Evolutionary conservation across 208 protist genomes (phyloP), one percentile per base, ranked within the genome.

Genomic region (Trypanosoma lewisi): DNA sequence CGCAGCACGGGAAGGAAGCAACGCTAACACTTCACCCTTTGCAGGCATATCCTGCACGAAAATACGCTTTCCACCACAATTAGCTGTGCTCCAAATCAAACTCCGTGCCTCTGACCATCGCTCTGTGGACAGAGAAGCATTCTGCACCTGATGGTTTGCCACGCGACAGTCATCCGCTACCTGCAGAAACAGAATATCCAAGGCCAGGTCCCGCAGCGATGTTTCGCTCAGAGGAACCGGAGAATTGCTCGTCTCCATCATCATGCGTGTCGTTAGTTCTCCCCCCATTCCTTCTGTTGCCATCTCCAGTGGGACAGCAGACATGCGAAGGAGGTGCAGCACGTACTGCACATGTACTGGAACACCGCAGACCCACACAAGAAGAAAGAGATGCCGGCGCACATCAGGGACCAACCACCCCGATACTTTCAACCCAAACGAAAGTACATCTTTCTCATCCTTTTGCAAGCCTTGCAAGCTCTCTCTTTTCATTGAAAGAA

Each of bases 341-440:
- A 87, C 74, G 70, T 90, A 87, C 0, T 68, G 77, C 31, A 70
- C 42, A 49, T 94, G 83, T 23, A 89, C 61, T 0, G 87, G 82
- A 6, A 91, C 53, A 27, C 80, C 77, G 49, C 80, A 94, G 0
- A 85, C 64, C 82, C 80, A 91, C 31, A 84, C 75, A 16, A 85
- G 33, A 50, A 85, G 62, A 49, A 91, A 87, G 37, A 94, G 44
- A 50, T 90, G 75, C 11, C 78, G 64, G 33, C 62, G 58, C 0
- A 87, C 63, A 27, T 87, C 86, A 16, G 72, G 51, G 4, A 75
- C 8, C 0, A 59, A 55, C 82, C 81, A 78, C 2, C 49, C 33
- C 7, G 58, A 36, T 14, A 67, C 59, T 25, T 61, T 53, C 30
- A 64, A 21, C 11, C 58, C 63, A 44, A 80, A 72, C 37, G 48